Evolutionary conservation across 1,284 basidiomycete species (phyloP).

Genomic region (Tilletia caries): DNA sequence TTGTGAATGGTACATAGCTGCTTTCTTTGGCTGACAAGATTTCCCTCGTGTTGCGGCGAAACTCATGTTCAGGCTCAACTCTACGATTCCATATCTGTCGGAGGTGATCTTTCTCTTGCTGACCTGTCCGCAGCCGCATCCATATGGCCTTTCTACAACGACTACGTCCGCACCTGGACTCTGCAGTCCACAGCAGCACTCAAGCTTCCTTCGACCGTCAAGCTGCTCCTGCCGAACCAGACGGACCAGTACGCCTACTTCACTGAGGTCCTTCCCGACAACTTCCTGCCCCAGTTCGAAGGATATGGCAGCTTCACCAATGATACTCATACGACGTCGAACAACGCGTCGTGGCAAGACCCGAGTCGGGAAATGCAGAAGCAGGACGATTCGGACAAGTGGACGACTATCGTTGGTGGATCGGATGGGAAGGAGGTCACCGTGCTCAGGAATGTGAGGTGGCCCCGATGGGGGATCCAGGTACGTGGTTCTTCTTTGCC

Average conservation of each 20-base stretch:
- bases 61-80: background rate
- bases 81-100: background rate
- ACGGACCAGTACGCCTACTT: background rate
- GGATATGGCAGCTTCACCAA: background rate
- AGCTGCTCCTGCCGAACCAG: background rate
- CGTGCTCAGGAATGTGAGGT: background rate
- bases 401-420: background rate
- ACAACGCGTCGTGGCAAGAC: background rate
- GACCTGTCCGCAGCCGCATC: background rate
- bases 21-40: no score
- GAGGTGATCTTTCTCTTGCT: background rate
- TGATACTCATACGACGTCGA: background rate
- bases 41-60: no score
- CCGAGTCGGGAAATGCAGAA: background rate
- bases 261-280: background rate
- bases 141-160: background rate
- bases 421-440: background rate
- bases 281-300: background rate
- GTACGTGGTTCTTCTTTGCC: background rate
- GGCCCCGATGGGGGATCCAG: slow-evolving; percentile 4
- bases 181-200: background rate
- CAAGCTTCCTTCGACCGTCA: background rate
- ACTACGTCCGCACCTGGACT: slow-evolving; percentile 3
- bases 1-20: no score
- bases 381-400: background rate